Conservation (phyloP, 1,284 basidiomycete genomes). For the Cutaneotrichosporon daszewskae region DNA sequence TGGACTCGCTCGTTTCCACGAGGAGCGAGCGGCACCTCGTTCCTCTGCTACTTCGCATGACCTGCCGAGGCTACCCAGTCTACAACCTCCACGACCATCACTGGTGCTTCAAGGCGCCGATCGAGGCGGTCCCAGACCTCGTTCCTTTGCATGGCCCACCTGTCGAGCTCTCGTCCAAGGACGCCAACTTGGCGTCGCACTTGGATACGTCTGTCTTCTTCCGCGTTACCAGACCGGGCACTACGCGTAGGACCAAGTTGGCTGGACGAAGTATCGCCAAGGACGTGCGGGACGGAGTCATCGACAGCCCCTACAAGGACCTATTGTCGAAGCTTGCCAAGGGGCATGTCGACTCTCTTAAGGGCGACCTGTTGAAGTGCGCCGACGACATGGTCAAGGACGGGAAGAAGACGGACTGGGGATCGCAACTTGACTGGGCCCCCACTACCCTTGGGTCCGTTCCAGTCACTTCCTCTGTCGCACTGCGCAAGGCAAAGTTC, state of each 20-base stretch:
- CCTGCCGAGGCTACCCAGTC: slow-evolving; percentile 42
- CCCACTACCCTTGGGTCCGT: no score
- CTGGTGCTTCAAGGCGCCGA: slow-evolving; percentile 46
- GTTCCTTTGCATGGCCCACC: slow-evolving; percentile 29
- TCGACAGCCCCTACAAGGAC: slow-evolving; percentile 25
- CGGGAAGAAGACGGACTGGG: slow-evolving; percentile 3
- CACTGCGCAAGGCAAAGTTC: background rate
- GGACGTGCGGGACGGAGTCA: slow-evolving; percentile 19
- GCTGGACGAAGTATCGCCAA: slow-evolving; percentile 11
- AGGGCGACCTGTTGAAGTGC: slow-evolving; percentile 16
- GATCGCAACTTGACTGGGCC: slow-evolving; percentile 14
- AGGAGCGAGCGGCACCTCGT: slow-evolving; percentile 27
- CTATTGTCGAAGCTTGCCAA: slow-evolving; percentile 12
- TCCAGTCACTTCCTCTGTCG: background rate
- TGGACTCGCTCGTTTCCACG: slow-evolving; percentile 13
- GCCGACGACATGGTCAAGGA: slow-evolving; percentile 15
- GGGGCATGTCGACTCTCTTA: slow-evolving; percentile 3
- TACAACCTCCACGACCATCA: slow-evolving; percentile 35
- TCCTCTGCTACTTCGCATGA: slow-evolving; percentile 43
- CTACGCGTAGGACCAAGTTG: slow-evolving; percentile 3
- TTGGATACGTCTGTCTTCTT: slow-evolving; percentile 32
- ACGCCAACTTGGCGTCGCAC: slow-evolving; percentile 20
- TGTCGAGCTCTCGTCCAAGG: slow-evolving; percentile 25
- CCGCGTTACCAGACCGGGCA: slow-evolving; percentile 12
- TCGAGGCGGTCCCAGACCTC: slow-evolving; percentile 21